Evolutionary conservation across 805 yeast species (phyloP), one percentile per base, ranked within the genome.

Genomic region (Metschnikowia lachancei): DNA sequence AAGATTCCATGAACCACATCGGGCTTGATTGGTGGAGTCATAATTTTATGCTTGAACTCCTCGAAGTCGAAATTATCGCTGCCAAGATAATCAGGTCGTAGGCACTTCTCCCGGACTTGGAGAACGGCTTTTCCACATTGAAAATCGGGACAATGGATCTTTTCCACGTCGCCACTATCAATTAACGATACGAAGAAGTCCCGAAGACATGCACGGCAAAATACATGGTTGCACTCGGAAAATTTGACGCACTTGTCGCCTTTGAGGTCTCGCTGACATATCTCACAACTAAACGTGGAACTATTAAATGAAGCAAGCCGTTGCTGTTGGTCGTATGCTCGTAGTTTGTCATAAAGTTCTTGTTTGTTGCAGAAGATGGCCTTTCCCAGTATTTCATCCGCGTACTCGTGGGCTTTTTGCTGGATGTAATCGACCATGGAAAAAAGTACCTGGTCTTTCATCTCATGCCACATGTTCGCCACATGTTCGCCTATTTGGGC

Each of bases 71-170:
- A 57, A 3, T 38, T 44, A 8, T 52, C 60, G 42, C 29, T 49
- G 5, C 22, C 8, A 12, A 47, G 10, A 28, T 24, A 43, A 26
- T 58, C 57, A 12, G 60, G 45, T n/a, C 56, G 46, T n/a, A 59
- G 49, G 39, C 51, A 53, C 36, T 47, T 46, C 38, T 60, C 54
- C 24, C 59, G 46, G 16, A 46, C 41, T 14, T 50, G 38, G 29
- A 55, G 57, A 22, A 47, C 52, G 10, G 32, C 30, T 45, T 61
- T 66, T 3, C 77, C 72, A 46, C 81, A 76, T 32, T 69, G 72
- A 52, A 74, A 77, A 38, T 79, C 73, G 1, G 87, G 86, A 54
- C 87, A 82, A 57, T 80, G 81, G 1, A 82, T 64, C 38, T 66
- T 74, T 14, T 70, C 70, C 4, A 79, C 67, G 30, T 75, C 77